phyloP scores from a whole-genome alignment of 2,329 filamentous ascomycete species.

The Amesomyces nigricolor region DNA sequence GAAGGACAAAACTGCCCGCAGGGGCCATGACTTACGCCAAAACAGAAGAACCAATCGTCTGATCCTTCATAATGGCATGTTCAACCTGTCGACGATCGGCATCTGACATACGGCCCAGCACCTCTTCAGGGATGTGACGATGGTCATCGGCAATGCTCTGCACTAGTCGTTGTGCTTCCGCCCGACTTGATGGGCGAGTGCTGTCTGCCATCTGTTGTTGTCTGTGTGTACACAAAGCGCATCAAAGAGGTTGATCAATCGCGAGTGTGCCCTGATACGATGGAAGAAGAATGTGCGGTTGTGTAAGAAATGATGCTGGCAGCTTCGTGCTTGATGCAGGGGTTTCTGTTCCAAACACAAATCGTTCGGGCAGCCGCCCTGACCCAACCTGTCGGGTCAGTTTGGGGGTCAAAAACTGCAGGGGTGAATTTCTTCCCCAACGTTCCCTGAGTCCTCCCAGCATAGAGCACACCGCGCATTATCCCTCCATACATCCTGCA shows the following conservation, averaged over 20 bases:
- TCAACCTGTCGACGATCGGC: slow-evolving; percentile 5
- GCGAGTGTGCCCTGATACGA: slow-evolving; percentile 4
- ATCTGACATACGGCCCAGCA: slow-evolving; percentile 10
- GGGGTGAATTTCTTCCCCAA: neutral
- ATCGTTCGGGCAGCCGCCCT: neutral
- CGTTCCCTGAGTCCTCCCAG: neutral
- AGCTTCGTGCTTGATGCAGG: neutral
- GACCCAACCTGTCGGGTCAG: neutral
- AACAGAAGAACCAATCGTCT: slow-evolving; percentile 6
- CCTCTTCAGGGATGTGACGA: slow-evolving; percentile 7
- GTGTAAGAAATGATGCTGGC: slow-evolving; percentile 3
- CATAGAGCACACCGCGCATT: neutral
- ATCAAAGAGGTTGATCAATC: slow-evolving; percentile 6
- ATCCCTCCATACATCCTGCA: no score
- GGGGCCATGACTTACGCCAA: slow-evolving; percentile 7
- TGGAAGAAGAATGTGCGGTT: slow-evolving; percentile 3
- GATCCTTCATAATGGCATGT: slow-evolving; percentile 9
- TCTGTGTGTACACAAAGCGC: neutral
- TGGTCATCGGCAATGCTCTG: slow-evolving; percentile 9
- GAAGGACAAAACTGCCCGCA: neutral
- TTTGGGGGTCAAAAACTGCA: neutral
- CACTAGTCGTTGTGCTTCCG: slow-evolving; percentile 7
- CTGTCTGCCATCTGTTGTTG: slow-evolving; percentile 5
- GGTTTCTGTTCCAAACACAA: neutral
- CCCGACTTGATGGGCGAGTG: slow-evolving; percentile 4